Evolutionary conservation across 129 eudicot genomes (phyloP).

Genomic region (Dittrichia graveolens): DNA sequence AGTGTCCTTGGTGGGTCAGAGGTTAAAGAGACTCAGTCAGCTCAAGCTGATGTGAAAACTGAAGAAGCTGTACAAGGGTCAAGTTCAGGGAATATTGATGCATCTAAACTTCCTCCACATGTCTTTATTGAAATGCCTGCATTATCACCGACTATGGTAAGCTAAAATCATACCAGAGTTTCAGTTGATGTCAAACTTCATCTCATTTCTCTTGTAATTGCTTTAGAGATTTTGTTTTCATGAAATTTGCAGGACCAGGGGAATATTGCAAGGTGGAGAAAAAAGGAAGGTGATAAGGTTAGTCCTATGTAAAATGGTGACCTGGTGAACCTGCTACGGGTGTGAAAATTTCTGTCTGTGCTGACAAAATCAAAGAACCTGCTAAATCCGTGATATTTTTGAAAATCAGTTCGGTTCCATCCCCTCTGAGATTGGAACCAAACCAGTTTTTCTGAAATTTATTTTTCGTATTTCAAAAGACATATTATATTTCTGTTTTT

Average conservation of each 20-base stretch:
- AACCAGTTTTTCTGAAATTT: too few species aligned
- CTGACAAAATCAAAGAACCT: too few species aligned
- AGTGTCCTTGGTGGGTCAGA: slow-evolving; percentile 54
- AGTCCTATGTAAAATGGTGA: slow-evolving; percentile 24
- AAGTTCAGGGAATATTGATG: slow-evolving; percentile 50
- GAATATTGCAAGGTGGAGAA: slow-evolving; percentile 76
- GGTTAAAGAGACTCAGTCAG: slow-evolving; percentile 50
- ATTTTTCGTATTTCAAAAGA: too few species aligned
- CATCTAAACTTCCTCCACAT: slow-evolving; percentile 91
- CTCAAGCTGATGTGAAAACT: slow-evolving; percentile 36
- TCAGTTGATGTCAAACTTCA: slow-evolving; percentile 9
- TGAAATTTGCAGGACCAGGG: slow-evolving; percentile 70
- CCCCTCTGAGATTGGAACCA: too few species aligned
- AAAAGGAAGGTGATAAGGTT: slow-evolving; percentile 98
- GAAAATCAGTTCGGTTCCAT: too few species aligned
- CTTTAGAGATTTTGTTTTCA: slow-evolving; percentile 17
- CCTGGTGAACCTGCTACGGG: not conserved
- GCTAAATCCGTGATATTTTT: too few species aligned
- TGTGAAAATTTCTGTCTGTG: too few species aligned
- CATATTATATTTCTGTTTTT: too few species aligned
- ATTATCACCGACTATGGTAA: slow-evolving; percentile 95
- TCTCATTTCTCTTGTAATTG: slow-evolving; percentile 21
- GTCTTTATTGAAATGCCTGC: slow-evolving; percentile 91
- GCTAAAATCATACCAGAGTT: slow-evolving; percentile 21
- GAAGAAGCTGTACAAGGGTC: slow-evolving; percentile 44